Base-by-base conservation (phyloP, 202 grass and related monocot species). In the Eragrostis tef region DNA sequence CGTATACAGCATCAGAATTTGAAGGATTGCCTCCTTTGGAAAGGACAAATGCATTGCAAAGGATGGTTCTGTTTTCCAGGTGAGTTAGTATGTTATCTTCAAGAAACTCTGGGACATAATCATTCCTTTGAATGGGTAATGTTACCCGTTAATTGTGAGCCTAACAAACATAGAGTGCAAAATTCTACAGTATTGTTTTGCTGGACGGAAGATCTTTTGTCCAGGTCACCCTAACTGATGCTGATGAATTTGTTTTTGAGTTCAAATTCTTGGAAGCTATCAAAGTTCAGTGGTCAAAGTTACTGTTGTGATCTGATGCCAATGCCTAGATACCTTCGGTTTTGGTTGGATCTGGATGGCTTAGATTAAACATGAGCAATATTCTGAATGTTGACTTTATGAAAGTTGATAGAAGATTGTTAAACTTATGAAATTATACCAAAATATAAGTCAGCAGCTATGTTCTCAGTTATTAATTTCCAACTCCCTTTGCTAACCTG, bases 1-100 rank as follows among this genome's bases (percentile, higher is more conserved):
- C 96, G 45, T 99, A 99, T 81, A 99, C 96, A 72, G 96, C 96
- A 58, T 95, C 89, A 19, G 96, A 99, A 79, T 99, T 99, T 73
- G 96, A 99, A 89, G 85, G 80, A 54, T 89, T 99, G 83, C 85
- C 93, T 84, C 86, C 93, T 79, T 79, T 93, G 76, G 87, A 95
- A 84, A 90, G 66, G 80, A 74, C 65, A 51, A 87, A 91, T 15
- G 81, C 96, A 36, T 88, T 99, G 73, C 93, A 90, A 90, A 99
- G 96, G 82, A 99, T 99, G 90, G 83, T 95, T 51, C 61, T 99
- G 44, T 99, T 99, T 67, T 91, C 96, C 69, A 95, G 96, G 96
- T 99, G 75, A 79, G 61, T 79, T 87, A 75, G 2, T 75, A 29
- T 72, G 71, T 69, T 71, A 47, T 46, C 56, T 92, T 85, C 29